A percentile compares a stretch with the other conserved stretches of the same genome.
Evolutionary conservation across 2,329 filamentous ascomycete species (phyloP).

Genomic region (Ascochyta pisi): DNA sequence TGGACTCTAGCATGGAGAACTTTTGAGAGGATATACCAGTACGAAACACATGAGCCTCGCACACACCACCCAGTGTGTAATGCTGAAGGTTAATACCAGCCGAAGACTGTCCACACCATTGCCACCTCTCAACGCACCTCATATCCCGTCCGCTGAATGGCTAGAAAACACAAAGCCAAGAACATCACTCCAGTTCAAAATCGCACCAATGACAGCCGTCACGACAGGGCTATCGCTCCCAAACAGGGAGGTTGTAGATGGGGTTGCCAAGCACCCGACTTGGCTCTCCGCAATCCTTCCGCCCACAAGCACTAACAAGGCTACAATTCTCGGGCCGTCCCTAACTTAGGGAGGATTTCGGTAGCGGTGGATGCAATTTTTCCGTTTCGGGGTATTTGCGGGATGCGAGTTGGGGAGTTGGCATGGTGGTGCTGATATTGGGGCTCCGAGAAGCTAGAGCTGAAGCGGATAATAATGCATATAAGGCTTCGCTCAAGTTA

Average conservation of each 20-base stretch:
- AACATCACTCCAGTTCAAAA: neutral
- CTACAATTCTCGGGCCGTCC: slow-evolving; percentile 7
- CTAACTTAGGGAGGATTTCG: neutral
- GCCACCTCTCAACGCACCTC: too few relatives aligned
- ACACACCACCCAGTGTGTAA: too few relatives aligned
- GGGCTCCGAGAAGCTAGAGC: neutral
- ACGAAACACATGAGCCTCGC: too few relatives aligned
- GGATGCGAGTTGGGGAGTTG: too few relatives aligned
- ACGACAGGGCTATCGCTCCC: neutral
- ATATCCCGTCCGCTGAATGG: too few relatives aligned
- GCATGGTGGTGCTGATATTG: neutral
- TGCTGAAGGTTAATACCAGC: too few relatives aligned
- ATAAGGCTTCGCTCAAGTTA: neutral
- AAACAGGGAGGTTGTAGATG: slow-evolving; percentile 3
- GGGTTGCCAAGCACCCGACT: slow-evolving; percentile 6
- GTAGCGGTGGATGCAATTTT: neutral
- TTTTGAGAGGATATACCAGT: too few relatives aligned
- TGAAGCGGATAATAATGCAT: neutral
- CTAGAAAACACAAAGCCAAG: neutral
- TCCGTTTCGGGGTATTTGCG: slow-evolving; percentile 5
- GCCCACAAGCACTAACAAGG: neutral
- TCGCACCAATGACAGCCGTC: slow-evolving; percentile 4
- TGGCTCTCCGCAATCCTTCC: slow-evolving; percentile 10
- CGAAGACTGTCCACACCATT: too few relatives aligned
- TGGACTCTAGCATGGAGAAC: too few relatives aligned